Conservation (phyloP, 2,329 filamentous ascomycete genomes). For the Pestalotiopsis sp. region DNA sequence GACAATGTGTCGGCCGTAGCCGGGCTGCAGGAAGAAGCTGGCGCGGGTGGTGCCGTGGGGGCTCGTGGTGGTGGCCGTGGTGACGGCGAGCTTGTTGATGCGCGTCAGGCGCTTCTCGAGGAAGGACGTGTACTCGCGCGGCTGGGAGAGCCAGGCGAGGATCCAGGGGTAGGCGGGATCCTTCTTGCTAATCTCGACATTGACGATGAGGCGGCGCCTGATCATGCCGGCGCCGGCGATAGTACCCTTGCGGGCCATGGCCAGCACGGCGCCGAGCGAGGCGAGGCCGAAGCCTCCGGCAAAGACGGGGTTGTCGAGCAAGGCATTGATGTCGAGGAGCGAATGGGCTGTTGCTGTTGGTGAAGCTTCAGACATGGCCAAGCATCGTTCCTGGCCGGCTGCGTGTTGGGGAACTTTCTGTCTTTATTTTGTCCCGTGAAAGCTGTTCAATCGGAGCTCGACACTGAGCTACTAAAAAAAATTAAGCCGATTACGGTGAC, state of each 20-base stretch:
- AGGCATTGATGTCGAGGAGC: constrained; percentile 54
- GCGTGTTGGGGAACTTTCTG: neutral
- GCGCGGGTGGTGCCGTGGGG: constrained; percentile 73
- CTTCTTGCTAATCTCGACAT: constrained; percentile 93
- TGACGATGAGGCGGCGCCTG: constrained; percentile 85
- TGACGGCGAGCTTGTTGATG: constrained; percentile 62
- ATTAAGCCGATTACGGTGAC: constrained; percentile 1
- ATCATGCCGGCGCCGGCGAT: constrained; percentile 74
- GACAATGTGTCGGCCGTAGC: constrained; percentile 86
- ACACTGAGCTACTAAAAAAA: neutral
- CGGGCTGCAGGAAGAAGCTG: constrained; percentile 86
- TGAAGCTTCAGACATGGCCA: constrained; percentile 31
- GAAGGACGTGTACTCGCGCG: constrained; percentile 67
- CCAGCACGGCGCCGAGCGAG: constrained; percentile 79
- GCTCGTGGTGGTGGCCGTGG: constrained; percentile 56
- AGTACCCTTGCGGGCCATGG: constrained; percentile 78
- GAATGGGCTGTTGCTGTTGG: constrained; percentile 21
- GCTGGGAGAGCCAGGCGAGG: constrained; percentile 88
- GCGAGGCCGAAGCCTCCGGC: constrained; percentile 86
- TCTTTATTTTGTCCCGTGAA: neutral
- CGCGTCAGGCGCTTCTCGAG: constrained; percentile 60
- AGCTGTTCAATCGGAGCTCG: neutral
- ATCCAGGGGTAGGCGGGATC: constrained; percentile 95
- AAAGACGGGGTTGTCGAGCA: constrained; percentile 67
- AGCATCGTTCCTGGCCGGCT: constrained; percentile 1